Evolutionary conservation across 2,329 filamentous ascomycete species (phyloP).

Genomic region (Tympanopsis confertula): DNA sequence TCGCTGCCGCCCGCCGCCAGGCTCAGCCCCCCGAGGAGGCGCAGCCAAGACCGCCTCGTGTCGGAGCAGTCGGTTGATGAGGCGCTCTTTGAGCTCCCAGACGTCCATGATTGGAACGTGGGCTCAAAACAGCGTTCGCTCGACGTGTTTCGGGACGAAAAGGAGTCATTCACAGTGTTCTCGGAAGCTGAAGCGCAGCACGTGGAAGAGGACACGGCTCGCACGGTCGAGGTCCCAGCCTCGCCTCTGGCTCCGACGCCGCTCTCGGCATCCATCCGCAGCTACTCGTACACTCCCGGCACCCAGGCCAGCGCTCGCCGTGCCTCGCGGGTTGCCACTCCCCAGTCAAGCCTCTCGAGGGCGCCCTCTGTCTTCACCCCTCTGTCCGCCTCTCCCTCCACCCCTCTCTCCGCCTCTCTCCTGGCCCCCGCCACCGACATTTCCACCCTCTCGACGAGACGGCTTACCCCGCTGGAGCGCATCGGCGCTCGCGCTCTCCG

Average conservation of each 20-base stretch:
- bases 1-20: slow-evolving; percentile 14
- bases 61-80: slow-evolving; percentile 48
- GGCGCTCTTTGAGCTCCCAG: slow-evolving; percentile 35
- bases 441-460: slow-evolving; percentile 11
- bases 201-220: not conserved
- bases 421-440: slow-evolving; percentile 6
- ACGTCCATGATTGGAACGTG: slow-evolving; percentile 35
- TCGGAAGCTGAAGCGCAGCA: slow-evolving; percentile 24
- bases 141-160: no score
- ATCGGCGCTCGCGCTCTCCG: slow-evolving; percentile 33
- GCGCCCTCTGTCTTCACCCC: slow-evolving; percentile 23
- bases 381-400: slow-evolving; percentile 28
- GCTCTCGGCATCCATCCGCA: not conserved
- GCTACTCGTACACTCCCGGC: not conserved
- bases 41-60: slow-evolving; percentile 28
- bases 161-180: slow-evolving; percentile 19
- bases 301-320: no score
- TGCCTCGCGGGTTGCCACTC: slow-evolving; percentile 12
- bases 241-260: not conserved
- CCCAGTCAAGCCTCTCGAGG: slow-evolving; percentile 7
- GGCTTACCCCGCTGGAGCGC: slow-evolving; percentile 37
- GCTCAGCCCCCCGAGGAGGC: slow-evolving; percentile 15
- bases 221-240: not conserved
- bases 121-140: slow-evolving; percentile 14
- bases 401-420: slow-evolving; percentile 23